Evolutionary conservation across 2,329 filamentous ascomycete genomes (phyloP).

Genomic region (Fusarium newnesense): DNA sequence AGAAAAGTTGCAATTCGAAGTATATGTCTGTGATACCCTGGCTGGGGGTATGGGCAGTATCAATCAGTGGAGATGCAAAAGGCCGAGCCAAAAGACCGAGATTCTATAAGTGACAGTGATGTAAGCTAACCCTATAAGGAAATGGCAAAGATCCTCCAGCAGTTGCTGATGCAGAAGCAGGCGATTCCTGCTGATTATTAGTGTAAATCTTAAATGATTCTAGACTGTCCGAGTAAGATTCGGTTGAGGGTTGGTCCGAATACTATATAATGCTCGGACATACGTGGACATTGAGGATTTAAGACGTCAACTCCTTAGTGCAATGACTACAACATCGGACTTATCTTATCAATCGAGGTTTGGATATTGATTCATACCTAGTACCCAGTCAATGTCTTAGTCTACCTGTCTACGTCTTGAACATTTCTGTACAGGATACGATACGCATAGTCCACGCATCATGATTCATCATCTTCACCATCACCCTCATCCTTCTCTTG

Average conservation of each 20-base stretch:
- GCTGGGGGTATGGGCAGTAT: neutral
- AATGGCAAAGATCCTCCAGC: neutral
- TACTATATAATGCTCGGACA: neutral
- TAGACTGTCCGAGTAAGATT: conserved; percentile 5
- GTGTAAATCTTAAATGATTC: neutral
- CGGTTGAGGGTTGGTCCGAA: conserved; percentile 18
- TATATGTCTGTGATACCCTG: neutral
- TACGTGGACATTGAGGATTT: neutral
- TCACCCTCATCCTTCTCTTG: conserved; percentile 6
- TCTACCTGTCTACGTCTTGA: no score
- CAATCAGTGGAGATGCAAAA: conserved; percentile 16
- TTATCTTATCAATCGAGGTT: neutral
- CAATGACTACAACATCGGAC: neutral
- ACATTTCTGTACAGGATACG: neutral
- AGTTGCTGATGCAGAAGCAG: neutral
- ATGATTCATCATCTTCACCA: conserved; percentile 7
- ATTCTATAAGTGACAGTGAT: conserved; percentile 3
- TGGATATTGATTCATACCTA: neutral
- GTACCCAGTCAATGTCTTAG: neutral
- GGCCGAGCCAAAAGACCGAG: conserved; percentile 32
- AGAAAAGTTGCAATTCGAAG: neutral
- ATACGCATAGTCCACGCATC: neutral
- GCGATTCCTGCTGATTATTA: neutral
- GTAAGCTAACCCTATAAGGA: conserved; percentile 9
- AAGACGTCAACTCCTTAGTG: neutral